phyloP scores from a whole-genome alignment of 495 filamentous ascomycete species.

The Hapsidospora chrysogenum region DNA sequence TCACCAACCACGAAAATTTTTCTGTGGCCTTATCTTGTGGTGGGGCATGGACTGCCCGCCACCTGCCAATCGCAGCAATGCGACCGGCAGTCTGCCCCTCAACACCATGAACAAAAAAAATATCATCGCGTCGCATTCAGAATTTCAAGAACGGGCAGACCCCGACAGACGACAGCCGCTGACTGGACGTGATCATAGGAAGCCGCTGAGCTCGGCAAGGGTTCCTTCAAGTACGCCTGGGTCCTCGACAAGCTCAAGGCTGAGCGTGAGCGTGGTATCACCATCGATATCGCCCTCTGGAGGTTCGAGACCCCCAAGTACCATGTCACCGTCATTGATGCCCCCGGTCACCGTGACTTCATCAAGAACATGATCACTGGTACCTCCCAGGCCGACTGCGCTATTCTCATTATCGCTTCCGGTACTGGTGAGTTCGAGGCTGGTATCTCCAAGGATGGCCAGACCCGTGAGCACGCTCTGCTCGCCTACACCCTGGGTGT shows the following conservation, averaged over 20 bases:
- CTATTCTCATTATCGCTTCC: conserved; percentile 98
- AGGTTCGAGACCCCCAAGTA: conserved; percentile 99
- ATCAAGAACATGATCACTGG: conserved; percentile 99
- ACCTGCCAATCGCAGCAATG: no score
- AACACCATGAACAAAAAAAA: no score
- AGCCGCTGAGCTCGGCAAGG: conserved; percentile 73
- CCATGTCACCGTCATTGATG: conserved; percentile 98
- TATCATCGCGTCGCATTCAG: no score
- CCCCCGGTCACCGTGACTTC: conserved; percentile 99
- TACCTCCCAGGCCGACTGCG: conserved; percentile 99
- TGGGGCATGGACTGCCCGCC: no score
- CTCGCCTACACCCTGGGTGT: conserved; percentile 99
- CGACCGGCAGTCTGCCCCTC: no score
- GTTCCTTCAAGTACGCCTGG: conserved; percentile 99
- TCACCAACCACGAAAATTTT: background rate
- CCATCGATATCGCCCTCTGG: conserved; percentile 99
- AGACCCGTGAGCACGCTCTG: conserved; percentile 99
- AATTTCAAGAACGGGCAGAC: no score
- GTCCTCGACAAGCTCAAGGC: conserved; percentile 99
- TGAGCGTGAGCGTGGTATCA: conserved; percentile 99
- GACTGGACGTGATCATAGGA: no score
- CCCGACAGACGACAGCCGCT: no score
- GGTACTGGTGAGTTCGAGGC: conserved; percentile 99
- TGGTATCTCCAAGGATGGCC: conserved; percentile 99
- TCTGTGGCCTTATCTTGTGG: background rate